Evolutionary conservation across 73 alveolate genomes (phyloP).

Genomic region (Uronychia setigera): DNA sequence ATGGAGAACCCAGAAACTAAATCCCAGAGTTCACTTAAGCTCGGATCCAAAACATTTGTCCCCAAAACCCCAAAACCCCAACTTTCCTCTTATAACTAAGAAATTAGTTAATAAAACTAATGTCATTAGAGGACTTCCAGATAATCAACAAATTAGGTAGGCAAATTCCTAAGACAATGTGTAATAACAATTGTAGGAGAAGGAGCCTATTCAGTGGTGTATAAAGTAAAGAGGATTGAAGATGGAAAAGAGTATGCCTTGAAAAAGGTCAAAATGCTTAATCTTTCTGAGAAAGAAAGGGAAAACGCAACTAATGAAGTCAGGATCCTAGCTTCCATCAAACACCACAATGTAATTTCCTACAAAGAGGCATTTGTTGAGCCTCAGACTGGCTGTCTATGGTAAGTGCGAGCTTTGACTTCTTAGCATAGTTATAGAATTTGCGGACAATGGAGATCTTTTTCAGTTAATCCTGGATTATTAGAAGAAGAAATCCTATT

Average conservation of each 20-base stretch:
- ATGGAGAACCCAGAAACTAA: too few species aligned
- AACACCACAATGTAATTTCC: constrained; percentile 66
- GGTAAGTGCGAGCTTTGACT: constrained; percentile 35
- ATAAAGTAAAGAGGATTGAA: constrained; percentile 65
- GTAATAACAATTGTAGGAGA: constrained; percentile 47
- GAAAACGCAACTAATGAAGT: constrained; percentile 78
- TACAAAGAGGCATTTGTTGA: constrained; percentile 81
- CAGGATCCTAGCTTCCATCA: constrained; percentile 76
- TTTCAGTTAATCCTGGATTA: constrained; percentile 71
- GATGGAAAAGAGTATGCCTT: constrained; percentile 66
- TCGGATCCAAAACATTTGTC: too few species aligned
- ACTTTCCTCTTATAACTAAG: too few species aligned
- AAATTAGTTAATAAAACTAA: too few species aligned
- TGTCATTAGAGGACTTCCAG: constrained; percentile 20
- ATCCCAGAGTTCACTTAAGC: too few species aligned
- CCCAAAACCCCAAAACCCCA: too few species aligned
- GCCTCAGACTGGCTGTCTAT: constrained; percentile 9
- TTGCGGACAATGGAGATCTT: constrained; percentile 84
- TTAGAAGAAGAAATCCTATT: constrained; percentile 42
- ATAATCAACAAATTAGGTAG: constrained; percentile 25
- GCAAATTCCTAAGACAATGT: too few species aligned
- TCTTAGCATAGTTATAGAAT: constrained; percentile 76
- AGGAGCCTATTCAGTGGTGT: constrained; percentile 60
- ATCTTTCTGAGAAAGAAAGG: constrained; percentile 62
- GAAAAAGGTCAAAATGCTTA: constrained; percentile 62